Conservation (phyloP, 306 rosid genomes). For the Psophocarpus tetragonolobus region DNA sequence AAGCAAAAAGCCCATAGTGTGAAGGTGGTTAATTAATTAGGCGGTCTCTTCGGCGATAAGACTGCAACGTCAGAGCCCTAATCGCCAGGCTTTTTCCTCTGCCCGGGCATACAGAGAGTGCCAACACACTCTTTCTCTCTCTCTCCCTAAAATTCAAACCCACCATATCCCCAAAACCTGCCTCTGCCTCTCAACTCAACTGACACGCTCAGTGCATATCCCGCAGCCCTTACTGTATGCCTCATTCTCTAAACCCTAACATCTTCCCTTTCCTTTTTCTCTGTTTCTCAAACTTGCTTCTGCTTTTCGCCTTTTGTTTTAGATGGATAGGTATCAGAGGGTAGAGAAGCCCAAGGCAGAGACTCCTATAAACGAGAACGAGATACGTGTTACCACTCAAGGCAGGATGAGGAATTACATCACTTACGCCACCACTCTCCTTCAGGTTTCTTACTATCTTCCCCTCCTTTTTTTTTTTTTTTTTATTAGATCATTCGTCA, state of each 20-base stretch:
- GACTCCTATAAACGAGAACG: constrained; percentile 74
- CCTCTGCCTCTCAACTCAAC: background rate
- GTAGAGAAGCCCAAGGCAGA: constrained; percentile 81
- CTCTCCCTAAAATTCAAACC: background rate
- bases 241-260: constrained; percentile 35
- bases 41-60: constrained; percentile 65
- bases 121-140: too few species aligned
- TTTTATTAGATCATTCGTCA: too few species aligned
- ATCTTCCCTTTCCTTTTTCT: background rate
- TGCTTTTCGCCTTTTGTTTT: background rate
- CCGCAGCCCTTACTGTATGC: background rate
- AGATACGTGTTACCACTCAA: constrained; percentile 87
- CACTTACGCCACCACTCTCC: constrained; percentile 87
- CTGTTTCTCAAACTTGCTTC: background rate
- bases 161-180: background rate
- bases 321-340: constrained; percentile 92
- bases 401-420: constrained; percentile 89
- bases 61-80: constrained; percentile 57
- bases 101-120: background rate
- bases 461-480: background rate
- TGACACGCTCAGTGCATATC: background rate
- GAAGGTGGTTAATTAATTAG: background rate
- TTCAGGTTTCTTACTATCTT: constrained; percentile 47
- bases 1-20: constrained; percentile 11
- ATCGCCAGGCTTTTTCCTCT: constrained; percentile 43